Base-by-base conservation (phyloP, 495 filamentous ascomycete genomes). In the Massariosphaeria phaeospora region DNA sequence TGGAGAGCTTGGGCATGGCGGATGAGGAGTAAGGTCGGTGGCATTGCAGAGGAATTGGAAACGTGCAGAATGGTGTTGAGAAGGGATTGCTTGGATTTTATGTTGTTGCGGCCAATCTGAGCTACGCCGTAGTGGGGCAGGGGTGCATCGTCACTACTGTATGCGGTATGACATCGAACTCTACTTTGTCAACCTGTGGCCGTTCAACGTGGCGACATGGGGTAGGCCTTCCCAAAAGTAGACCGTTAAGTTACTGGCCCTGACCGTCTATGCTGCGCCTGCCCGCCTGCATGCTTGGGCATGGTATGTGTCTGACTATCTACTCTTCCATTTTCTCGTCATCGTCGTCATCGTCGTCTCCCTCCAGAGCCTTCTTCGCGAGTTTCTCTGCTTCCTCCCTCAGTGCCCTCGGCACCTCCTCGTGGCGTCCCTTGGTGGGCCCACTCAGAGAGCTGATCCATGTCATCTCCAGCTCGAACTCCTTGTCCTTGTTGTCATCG, bases 381-480 rank as follows among this genome's bases (percentile, higher is more conserved):
- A 71, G 57, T 51, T 50, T 80, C 76, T 96, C 91, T 12, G 94
- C 93, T 74, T 96, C 91, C 66, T 95, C 91, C 18, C 85, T 73
- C 34, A 97, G 70, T 49, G 84, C 84, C 74, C 85, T 88, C 50
- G 93, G 93, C 36, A 98, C 93, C 68, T 91, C 88, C 70, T 89
- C 80, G 66, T 98, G 93, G 55, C 79, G 81, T 44, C 90, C 90
- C 72, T 91, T 89, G 31, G 90, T 94, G n/a, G 88, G 86, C 12
- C 88, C 89, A 38, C 85, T 80, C 36, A 80, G 63, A 18, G 78
- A 80, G 70, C 88, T 94, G 61, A 97, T 84, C 93, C 93, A 98
- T 57, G 86, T 90, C 93, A 98, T 95, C 76, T 98, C 93, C 29
- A 98, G 75, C 78, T 98, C 94, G 62, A 97, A 97, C 27, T 98